Evolutionary conservation across 331 rosid genomes (phyloP), one percentile per base, ranked within the genome.

Genomic region (Pyrus hybrid): DNA sequence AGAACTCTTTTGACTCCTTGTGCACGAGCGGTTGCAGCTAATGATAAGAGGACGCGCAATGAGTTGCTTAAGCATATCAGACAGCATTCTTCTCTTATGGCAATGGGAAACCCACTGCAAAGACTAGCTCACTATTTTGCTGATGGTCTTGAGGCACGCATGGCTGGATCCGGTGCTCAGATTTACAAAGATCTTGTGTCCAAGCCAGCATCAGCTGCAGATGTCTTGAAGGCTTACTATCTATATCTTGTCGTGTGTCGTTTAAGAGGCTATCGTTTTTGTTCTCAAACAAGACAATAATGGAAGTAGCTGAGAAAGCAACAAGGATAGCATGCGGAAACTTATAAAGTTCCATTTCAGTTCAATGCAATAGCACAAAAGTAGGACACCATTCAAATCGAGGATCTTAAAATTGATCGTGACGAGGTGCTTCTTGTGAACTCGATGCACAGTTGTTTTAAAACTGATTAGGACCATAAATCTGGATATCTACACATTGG

Each of bases 141-240:
- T 33, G 62, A 74, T 65, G 86, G 83, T 51, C 80, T 82, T 13
- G 80, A 78, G 80, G 83, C 86, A 22, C 86, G 83, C 25, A 63
- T 56, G 67, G 83, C 80, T 54, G 83, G 86, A 41, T 69, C 80
- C 13, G 77, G 83, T 45, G 77, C 85, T 57, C 70, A 70, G 57
- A 82, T 75, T 26, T 75, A 70, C 79, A 78, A 57, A 13, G 71
- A 65, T 68, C 78, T 82, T 56, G 68, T 79, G 29, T 12, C 58
- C 70, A 77, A 57, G 86, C 83, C 65, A 43, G 67, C 86, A 53
- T 78, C 80, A 21, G 80, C 43, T 37, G 43, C 43, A 9, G 43
- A 37, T 37, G 43, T 82, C 57, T 70, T 82, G 72, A 82, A 78
- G 73, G 85, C 80, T 29, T 82, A 82, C 85, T 80, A 82, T 68